These are phyloP conservation scores for Blastobotrys petasosporus DNA, from an alignment of 1,139 yeast genomes.

Conservation along the genomic window DNA sequence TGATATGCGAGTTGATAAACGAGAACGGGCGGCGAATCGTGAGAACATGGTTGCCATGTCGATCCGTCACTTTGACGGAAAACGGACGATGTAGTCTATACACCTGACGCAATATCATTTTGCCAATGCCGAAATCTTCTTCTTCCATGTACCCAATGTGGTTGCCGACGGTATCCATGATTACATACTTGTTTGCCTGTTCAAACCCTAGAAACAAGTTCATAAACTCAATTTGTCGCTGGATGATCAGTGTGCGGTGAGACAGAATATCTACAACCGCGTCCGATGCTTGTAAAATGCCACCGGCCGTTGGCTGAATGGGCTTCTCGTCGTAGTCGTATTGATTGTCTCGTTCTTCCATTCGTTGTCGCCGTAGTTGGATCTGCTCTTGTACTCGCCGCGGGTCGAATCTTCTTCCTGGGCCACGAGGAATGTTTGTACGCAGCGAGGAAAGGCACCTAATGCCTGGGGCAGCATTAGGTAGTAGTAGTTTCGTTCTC, in stretches of 20 bases:
- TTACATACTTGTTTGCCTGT: constrained; percentile 74
- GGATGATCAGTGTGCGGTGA: constrained; percentile 81
- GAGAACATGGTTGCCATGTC: constrained; percentile 59
- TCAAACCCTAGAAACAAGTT: constrained; percentile 83
- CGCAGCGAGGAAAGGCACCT: constrained; percentile 9
- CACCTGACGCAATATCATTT: constrained; percentile 71
- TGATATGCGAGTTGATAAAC: constrained; percentile 81
- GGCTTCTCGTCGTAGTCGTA: not conserved
- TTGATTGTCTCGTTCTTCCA: not conserved
- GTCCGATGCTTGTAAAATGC: constrained; percentile 44
- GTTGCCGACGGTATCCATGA: constrained; percentile 68
- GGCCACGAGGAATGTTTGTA: constrained; percentile 1
- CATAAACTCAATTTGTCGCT: constrained; percentile 82
- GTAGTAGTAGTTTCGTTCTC: not conserved
- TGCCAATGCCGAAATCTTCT: constrained; percentile 63
- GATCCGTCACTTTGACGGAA: constrained; percentile 72
- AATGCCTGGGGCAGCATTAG: not conserved
- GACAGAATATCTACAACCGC: constrained; percentile 52
- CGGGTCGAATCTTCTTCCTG: constrained; percentile 4
- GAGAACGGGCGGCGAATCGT: constrained; percentile 72
- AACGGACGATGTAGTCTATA: constrained; percentile 83
- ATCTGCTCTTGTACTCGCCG: constrained; percentile 4
- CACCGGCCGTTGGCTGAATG: constrained; percentile 17
- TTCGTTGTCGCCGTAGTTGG: constrained; percentile 5
- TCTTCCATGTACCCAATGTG: constrained; percentile 78